Percentiles rank a stretch among this genome's conserved stretches.
Evolutionary conservation across 2,329 filamentous ascomycete species (phyloP).

Genomic region (Aplosporella prunicola): DNA sequence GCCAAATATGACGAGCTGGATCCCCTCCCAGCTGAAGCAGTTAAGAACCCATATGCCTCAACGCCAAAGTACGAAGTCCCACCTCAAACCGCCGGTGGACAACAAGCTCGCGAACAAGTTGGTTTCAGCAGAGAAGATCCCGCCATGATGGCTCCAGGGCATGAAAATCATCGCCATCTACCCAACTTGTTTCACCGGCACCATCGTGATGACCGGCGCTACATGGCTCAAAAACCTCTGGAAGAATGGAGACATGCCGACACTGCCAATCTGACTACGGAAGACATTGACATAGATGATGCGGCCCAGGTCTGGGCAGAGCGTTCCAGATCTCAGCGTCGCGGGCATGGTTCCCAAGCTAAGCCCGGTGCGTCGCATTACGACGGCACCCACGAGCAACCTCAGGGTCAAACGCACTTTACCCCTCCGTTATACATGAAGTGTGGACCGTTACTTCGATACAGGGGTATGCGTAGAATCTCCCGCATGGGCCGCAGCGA

Average conservation of each 20-base stretch:
- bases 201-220: slow-evolving; percentile 39
- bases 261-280: slow-evolving; percentile 28
- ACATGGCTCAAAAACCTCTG: slow-evolving; percentile 46
- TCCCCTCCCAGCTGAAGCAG: slow-evolving; percentile 22
- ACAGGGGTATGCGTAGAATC: slow-evolving; percentile 70
- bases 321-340: slow-evolving; percentile 38
- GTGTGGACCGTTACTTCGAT: slow-evolving; percentile 83
- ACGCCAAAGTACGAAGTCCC: slow-evolving; percentile 24
- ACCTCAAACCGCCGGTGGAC: slow-evolving; percentile 27
- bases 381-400: slow-evolving; percentile 58
- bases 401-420: slow-evolving; percentile 60
- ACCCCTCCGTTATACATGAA: slow-evolving; percentile 76
- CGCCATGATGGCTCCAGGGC: slow-evolving; percentile 16
- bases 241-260: slow-evolving; percentile 43
- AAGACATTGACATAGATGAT: slow-evolving; percentile 37
- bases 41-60: slow-evolving; percentile 16
- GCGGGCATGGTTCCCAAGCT: too few species aligned
- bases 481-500: slow-evolving; percentile 36
- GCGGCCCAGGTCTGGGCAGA: slow-evolving; percentile 64
- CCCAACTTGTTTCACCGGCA: slow-evolving; percentile 24
- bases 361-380: slow-evolving; percentile 28
- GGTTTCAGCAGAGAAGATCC: slow-evolving; percentile 27
- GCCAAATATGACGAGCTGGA: slow-evolving; percentile 27
- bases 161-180: slow-evolving; percentile 24
- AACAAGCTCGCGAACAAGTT: slow-evolving; percentile 31